These are phyloP conservation scores for Wickerhamiella brachini DNA, from an alignment of 805 yeast genomes.

Conservation along the genomic window DNA sequence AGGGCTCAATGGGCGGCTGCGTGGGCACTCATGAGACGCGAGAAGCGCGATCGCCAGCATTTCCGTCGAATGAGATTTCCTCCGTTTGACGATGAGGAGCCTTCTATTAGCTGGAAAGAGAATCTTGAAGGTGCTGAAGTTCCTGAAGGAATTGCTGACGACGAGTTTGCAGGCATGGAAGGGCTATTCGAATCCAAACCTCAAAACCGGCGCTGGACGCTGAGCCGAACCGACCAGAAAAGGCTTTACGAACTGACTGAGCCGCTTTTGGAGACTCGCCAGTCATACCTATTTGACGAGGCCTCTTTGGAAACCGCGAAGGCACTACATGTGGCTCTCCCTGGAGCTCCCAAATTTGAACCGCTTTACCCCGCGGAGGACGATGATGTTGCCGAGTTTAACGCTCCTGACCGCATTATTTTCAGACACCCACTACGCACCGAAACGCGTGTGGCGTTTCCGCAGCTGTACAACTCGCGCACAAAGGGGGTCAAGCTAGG, in stretches of 20 bases:
- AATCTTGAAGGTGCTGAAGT: conserved; percentile 62
- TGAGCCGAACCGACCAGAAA: conserved; percentile 49
- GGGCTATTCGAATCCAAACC: conserved; percentile 61
- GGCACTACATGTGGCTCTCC: conserved; percentile 71
- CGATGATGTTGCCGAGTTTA: conserved; percentile 82
- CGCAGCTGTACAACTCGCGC: conserved; percentile 66
- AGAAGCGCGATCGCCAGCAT: conserved; percentile 78
- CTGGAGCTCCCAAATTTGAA: conserved; percentile 95
- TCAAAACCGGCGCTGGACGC: conserved; percentile 40
- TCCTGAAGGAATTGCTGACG: conserved; percentile 40
- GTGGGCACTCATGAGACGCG: conserved; percentile 90
- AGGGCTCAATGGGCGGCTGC: conserved; percentile 90
- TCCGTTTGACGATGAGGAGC: conserved; percentile 95
- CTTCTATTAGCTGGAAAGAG: conserved; percentile 74
- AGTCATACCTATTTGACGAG: conserved; percentile 59
- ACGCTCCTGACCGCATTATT: conserved; percentile 74
- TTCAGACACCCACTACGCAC: conserved; percentile 64
- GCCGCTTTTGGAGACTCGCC: conserved; percentile 46
- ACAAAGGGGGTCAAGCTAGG: conserved; percentile 51
- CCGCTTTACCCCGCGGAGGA: conserved; percentile 56
- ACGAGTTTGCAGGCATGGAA: conserved; percentile 46
- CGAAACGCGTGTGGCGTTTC: conserved; percentile 78
- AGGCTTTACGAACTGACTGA: conserved; percentile 50
- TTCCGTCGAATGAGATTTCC: conserved; percentile 91
- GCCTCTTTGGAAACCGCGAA: conserved; percentile 81